Conservation (phyloP, 176 grass and related monocot genomes). For the Chrysopogon serrulatus region DNA sequence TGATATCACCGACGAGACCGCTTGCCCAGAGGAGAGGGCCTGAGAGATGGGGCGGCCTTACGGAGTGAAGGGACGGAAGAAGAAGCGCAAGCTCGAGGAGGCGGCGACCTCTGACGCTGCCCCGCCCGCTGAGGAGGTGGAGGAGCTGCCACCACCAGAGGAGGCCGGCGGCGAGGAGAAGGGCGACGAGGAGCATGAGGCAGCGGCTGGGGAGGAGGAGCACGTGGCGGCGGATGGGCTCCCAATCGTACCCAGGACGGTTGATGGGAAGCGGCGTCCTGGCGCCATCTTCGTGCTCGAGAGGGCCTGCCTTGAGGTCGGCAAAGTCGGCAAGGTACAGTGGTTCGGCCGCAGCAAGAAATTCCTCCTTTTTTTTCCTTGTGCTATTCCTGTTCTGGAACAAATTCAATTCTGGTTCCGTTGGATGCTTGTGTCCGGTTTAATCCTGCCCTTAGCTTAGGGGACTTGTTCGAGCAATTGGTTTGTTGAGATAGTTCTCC, state of each 20-base stretch:
- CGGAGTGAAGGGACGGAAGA: slow-evolving; percentile 63
- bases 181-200: background rate
- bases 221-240: slow-evolving; percentile 30
- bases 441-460: background rate
- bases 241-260: slow-evolving; percentile 33
- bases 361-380: background rate
- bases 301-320: slow-evolving; percentile 85
- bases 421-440: background rate
- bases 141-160: background rate
- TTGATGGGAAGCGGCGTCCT: slow-evolving; percentile 44
- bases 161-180: background rate
- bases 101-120: slow-evolving; percentile 17
- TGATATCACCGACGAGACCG: background rate
- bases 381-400: background rate
- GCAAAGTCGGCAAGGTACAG: slow-evolving; percentile 94
- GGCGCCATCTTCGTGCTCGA: slow-evolving; percentile 85
- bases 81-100: slow-evolving; percentile 63
- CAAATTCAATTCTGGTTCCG: background rate
- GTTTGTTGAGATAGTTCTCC: background rate
- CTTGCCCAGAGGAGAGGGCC: background rate
- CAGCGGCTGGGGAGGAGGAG: background rate
- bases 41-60: slow-evolving; percentile 60
- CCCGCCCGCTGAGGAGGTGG: slow-evolving; percentile 8
- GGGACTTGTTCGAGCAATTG: background rate
- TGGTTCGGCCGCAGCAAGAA: background rate